Evolutionary conservation across 2,329 filamentous ascomycete species (phyloP).

Genomic region (Trichoderma sp.): DNA sequence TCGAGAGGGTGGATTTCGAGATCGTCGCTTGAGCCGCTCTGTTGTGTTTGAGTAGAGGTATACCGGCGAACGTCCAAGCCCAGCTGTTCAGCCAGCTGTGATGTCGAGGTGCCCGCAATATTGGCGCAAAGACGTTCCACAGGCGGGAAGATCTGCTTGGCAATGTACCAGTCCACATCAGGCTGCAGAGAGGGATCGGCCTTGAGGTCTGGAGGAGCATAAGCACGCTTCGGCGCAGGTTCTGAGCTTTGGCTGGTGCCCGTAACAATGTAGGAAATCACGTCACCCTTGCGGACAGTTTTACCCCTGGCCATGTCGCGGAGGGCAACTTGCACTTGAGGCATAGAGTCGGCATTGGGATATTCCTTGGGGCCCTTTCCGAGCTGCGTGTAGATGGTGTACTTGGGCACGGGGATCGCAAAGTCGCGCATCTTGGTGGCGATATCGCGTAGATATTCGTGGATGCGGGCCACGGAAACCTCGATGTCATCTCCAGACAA

Average conservation of each 20-base stretch:
- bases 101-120: slow-evolving; percentile 86
- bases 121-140: slow-evolving; percentile 97
- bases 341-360: slow-evolving; percentile 92
- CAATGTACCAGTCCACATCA: slow-evolving; percentile 96
- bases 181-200: slow-evolving; percentile 71
- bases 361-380: slow-evolving; percentile 93
- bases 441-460: slow-evolving; percentile 88
- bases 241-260: slow-evolving; percentile 65
- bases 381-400: slow-evolving; percentile 97
- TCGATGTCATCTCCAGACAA: slow-evolving; percentile 92
- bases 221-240: slow-evolving; percentile 81
- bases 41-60: slow-evolving; percentile 45
- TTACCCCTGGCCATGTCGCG: slow-evolving; percentile 85
- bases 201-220: slow-evolving; percentile 80
- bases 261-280: slow-evolving; percentile 94
- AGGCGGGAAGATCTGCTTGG: slow-evolving; percentile 97
- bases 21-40: slow-evolving; percentile 55
- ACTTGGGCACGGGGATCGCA: slow-evolving; percentile 74
- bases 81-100: slow-evolving; percentile 86
- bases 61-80: slow-evolving; percentile 90
- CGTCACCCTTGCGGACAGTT: slow-evolving; percentile 85
- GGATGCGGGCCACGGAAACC: slow-evolving; percentile 80
- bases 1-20: slow-evolving; percentile 86
- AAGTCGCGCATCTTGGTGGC: slow-evolving; percentile 81
- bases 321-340: slow-evolving; percentile 91